Percentiles rank a stretch among this genome's conserved stretches.
Conservation (phyloP, 2,329 filamentous ascomycete genomes). For the Cytospora paraplurivora region DNA sequence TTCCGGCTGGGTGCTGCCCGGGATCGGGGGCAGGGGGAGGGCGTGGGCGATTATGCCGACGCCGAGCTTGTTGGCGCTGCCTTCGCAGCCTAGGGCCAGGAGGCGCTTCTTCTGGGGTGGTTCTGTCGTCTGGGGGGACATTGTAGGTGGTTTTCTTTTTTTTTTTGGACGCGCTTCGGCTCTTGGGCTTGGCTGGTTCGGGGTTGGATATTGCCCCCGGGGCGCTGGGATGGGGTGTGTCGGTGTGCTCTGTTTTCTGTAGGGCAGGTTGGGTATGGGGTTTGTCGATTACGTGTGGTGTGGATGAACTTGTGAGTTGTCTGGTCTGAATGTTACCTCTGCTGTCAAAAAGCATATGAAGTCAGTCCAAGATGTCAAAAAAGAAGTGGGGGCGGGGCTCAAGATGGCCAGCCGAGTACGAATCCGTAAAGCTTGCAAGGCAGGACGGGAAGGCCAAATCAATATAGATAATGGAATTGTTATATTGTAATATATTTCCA, state of each 20-base stretch:
- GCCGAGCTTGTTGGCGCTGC: slow-evolving; percentile 96
- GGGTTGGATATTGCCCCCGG: not conserved
- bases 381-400: not conserved
- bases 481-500: too few relatives aligned
- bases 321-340: not conserved
- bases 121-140: slow-evolving; percentile 12
- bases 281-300: too few relatives aligned
- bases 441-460: too few relatives aligned
- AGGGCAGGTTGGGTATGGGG: too few relatives aligned
- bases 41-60: slow-evolving; percentile 88
- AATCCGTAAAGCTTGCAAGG: too few relatives aligned
- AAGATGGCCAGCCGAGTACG: not conserved
- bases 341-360: not conserved
- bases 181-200: not conserved
- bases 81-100: slow-evolving; percentile 70
- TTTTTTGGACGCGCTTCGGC: not conserved
- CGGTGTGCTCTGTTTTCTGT: too few relatives aligned
- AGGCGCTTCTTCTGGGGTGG: slow-evolving; percentile 43
- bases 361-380: not conserved
- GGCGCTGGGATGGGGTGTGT: too few relatives aligned
- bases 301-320: not conserved
- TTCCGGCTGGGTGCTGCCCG: slow-evolving; percentile 38
- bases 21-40: slow-evolving; percentile 31
- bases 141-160: slow-evolving; percentile 7
- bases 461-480: too few relatives aligned